Evolutionary conservation across 768 basidiomycete genomes (phyloP), one percentile per base, ranked within the genome.

Genomic region (Boletus rubroflammeus): DNA sequence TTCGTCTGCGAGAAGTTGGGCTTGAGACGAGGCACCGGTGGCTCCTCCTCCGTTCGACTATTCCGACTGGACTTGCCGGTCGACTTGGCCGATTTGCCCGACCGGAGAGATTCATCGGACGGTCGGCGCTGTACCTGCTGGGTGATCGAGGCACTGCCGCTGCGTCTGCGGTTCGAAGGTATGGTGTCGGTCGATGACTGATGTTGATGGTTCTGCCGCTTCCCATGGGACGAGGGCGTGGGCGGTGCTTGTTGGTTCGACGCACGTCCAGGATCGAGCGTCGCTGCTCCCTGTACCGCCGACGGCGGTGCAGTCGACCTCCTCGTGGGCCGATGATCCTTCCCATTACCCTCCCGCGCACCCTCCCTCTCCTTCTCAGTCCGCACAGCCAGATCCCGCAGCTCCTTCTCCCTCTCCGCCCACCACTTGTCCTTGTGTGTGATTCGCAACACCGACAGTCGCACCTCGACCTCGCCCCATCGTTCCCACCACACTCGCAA

Each of bases 401-500:
- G 34, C 28, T 58, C 67, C 47, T 53, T 65, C 52, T 68, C 67
- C 53, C 44, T 50, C 34, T 72, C 70, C 4, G 60, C 53, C 62
- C 72, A 73, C 60, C 72, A 69, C 52, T 73, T 75, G 35, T 70
- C 66, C 35, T 65, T 69, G 36, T 52, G 71, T n/a, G 71, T 61
- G 50, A 76, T 51, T 51, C 72, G 63, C 66, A 70, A 57, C 81
- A 70, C 15, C 60, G 65, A 39, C 41, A 84, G 58, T 3, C 76
- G 70, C 31, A 70, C 75, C 57, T 85, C 84, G 36, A 89, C 85
- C 38, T 88, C 86, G 13, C 66, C 74, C 82, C 83, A 92, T 15
- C 90, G 73, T 36, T 75, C 73, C 64, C 76, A 75, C 90, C 90
- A 93, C 10, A 90, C 86, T 0, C 75, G 75, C 26, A 84, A 63